Percentiles rank a stretch among this genome's conserved stretches.
Evolutionary conservation across 2,329 filamentous ascomycete genomes (phyloP).

Genomic region (Curvularia spicifera): DNA sequence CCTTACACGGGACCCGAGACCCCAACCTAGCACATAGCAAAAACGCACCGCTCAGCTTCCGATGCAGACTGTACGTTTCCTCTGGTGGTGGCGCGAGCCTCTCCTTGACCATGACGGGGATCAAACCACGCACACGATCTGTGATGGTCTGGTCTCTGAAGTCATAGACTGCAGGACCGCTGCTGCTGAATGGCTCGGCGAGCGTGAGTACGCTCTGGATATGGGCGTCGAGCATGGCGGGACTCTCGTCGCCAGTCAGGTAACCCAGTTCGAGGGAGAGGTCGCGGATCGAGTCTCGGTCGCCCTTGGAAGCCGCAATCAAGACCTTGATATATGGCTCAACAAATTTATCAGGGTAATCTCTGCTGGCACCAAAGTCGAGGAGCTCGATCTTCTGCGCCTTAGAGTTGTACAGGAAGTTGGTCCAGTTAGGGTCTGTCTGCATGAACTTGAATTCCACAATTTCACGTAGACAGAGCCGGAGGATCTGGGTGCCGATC

Average conservation of each 20-base stretch:
- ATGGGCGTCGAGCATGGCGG: slow-evolving; percentile 87
- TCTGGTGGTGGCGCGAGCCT: slow-evolving; percentile 89
- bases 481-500: slow-evolving; percentile 93
- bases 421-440: slow-evolving; percentile 99
- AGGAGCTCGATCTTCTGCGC: slow-evolving; percentile 82
- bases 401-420: slow-evolving; percentile 86
- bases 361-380: slow-evolving; percentile 92
- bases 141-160: slow-evolving; percentile 96
- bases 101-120: slow-evolving; percentile 92
- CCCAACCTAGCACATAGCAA: slow-evolving; percentile 86
- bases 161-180: slow-evolving; percentile 85
- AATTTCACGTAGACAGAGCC: slow-evolving; percentile 90
- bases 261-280: slow-evolving; percentile 84
- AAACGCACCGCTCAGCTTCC: slow-evolving; percentile 95
- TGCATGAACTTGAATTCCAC: slow-evolving; percentile 98
- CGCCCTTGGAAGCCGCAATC: slow-evolving; percentile 75
- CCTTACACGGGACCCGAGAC: slow-evolving; percentile 79
- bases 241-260: slow-evolving; percentile 86
- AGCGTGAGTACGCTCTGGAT: slow-evolving; percentile 86
- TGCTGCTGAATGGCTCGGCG: slow-evolving; percentile 81
- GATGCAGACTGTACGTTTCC: slow-evolving; percentile 94
- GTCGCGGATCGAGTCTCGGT: slow-evolving; percentile 67
- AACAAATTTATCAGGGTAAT: slow-evolving; percentile 82
- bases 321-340: slow-evolving; percentile 79
- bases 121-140: slow-evolving; percentile 83